Base-by-base conservation (phyloP, 805 yeast genomes). In the Starmerella etchellsii region DNA sequence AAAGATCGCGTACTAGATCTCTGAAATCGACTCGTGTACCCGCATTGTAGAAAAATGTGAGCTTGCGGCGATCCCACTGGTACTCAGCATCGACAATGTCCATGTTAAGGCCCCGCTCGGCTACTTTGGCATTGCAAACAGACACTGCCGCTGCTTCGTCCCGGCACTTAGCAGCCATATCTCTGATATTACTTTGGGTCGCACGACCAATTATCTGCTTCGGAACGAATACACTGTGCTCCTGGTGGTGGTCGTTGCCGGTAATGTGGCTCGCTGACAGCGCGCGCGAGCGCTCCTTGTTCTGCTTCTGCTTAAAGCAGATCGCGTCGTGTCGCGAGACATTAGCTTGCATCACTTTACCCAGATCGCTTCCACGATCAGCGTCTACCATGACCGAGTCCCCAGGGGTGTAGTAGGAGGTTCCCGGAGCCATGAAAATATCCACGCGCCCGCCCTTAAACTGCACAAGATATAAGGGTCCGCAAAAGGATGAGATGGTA, bases 331-430 rank as follows among this genome's bases (percentile, higher is more conserved):
- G 81, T 28, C 70, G 60, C 3, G 76, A 62, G 22, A 81, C 69
- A 50, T 73, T 68, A 51, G 75, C 61, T 43, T 69, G 67, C 28
- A 71, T 70, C 34, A 81, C 70, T 53, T 70, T 70, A 28, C 93
- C 93, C 44, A 81, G 66, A 59, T 81, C 93, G 28, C 74, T 62
- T 28, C 93, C 93, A 26, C 93, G 65, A 54, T 81, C 93, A 1
- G 91, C 93, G 54, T 81, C 88, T 15, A 81, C 93, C 53, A 81
- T 73, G 14, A 82, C 88, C 53, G 79, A 66, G 54, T 79, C 85
- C 19, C 81, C 81, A 4, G 65, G 59, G 25, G 49, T 52, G 22
- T 59, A 51, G 19, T 58, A 55, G 10, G 66, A 51, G 22, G 53
- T 50, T 13, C 59, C 63, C 2, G 83, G 75, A 18, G 77, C 60